Conservation (phyloP, 331 rosid genomes). For the Rosa hybrid region DNA sequence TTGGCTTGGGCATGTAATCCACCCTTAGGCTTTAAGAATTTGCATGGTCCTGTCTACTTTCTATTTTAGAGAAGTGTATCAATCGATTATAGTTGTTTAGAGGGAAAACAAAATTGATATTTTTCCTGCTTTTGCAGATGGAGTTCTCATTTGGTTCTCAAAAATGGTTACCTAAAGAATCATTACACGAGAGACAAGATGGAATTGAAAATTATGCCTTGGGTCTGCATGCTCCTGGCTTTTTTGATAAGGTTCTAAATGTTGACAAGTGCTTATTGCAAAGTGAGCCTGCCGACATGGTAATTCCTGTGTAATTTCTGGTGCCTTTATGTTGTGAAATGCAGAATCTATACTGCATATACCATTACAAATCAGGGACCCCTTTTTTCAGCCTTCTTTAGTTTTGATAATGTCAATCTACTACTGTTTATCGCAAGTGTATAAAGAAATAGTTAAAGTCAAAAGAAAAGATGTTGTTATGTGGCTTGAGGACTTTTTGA, state of each 20-base stretch:
- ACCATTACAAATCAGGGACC: not conserved
- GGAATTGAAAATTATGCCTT: constrained; percentile 39
- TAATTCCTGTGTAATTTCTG: constrained; percentile 22
- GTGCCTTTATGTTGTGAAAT: not conserved
- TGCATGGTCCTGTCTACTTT: too few relatives aligned
- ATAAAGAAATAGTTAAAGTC: not conserved
- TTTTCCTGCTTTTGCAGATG: constrained; percentile 61
- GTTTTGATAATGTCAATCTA: not conserved
- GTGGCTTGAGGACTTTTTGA: too few relatives aligned
- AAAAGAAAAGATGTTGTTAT: not conserved
- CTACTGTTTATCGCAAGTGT: too few relatives aligned
- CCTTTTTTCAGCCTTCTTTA: constrained; percentile 1
- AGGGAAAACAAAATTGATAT: constrained; percentile 1
- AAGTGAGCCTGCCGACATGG: constrained; percentile 79
- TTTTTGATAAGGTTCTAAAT: constrained; percentile 72
- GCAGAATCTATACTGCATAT: not conserved
- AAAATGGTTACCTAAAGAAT: constrained; percentile 73
- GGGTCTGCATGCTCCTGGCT: constrained; percentile 50
- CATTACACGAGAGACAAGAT: constrained; percentile 41
- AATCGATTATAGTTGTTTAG: not conserved
- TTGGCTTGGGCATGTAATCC: not conserved
- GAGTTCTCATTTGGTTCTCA: constrained; percentile 88
- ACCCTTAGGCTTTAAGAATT: not conserved
- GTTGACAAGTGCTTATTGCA: constrained; percentile 87
- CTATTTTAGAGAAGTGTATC: not conserved